Conservation (phyloP, 2,329 filamentous ascomycete genomes). For the Shiraia sp. region DNA sequence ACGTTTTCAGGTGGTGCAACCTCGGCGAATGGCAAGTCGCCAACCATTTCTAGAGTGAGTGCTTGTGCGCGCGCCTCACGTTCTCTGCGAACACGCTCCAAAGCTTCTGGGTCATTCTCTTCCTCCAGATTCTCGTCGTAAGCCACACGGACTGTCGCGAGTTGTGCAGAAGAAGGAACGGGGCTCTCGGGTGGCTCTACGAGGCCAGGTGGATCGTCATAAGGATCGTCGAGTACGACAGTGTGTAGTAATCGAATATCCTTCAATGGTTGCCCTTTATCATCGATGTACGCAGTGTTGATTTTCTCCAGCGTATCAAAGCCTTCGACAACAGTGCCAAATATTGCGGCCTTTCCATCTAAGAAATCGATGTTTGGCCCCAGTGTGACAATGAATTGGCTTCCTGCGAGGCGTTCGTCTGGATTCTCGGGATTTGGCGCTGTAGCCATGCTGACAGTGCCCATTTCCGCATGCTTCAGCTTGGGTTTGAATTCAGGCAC, state of each 20-base stretch:
- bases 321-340: conserved; percentile 93
- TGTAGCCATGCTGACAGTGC: conserved; percentile 98
- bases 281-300: conserved; percentile 85
- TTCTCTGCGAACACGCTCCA: conserved; percentile 80
- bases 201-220: conserved; percentile 76
- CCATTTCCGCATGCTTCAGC: conserved; percentile 83
- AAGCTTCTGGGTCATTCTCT: conserved; percentile 76
- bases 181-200: conserved; percentile 80
- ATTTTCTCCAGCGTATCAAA: conserved; percentile 94
- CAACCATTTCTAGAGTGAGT: conserved; percentile 95
- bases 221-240: conserved; percentile 88
- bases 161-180: conserved; percentile 78
- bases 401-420: conserved; percentile 80
- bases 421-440: conserved; percentile 74
- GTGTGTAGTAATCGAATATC: conserved; percentile 96
- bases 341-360: conserved; percentile 92
- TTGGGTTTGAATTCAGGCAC: conserved; percentile 83
- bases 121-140: conserved; percentile 83
- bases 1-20: conserved; percentile 97
- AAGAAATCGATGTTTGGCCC: conserved; percentile 88
- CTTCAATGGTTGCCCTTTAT: conserved; percentile 82
- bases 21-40: conserved; percentile 94
- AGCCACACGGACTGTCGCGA: conserved; percentile 88
- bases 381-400: conserved; percentile 92
- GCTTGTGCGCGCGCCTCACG: conserved; percentile 92